Base-by-base conservation (phyloP, 305 asterid genomes). In the Caryopteris hybrid region DNA sequence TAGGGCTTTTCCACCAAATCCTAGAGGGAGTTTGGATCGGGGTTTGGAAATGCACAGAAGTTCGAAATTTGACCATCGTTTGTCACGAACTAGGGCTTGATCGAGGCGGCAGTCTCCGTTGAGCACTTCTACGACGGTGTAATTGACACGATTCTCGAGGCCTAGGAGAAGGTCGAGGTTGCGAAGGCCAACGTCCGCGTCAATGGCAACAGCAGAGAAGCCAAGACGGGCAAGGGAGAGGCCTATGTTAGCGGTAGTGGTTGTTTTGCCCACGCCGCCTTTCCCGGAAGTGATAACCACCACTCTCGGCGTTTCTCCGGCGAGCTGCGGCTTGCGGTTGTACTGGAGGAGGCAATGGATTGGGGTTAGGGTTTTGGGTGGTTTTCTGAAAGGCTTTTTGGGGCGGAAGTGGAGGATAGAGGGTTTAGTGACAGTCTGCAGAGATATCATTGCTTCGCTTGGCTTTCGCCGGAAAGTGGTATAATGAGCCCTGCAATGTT, bases 61-160 rank as follows among this genome's bases (percentile, higher is more conserved):
- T 69, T 93, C 96, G 73, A 93, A 93, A 68, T 88, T 90, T 12
- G 96, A 87, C 97, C 96, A 93, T 5, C 97, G 89, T 50, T 93
- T 93, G 76, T 93, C 99, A 6, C 97, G 85, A 6, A 90, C 96
- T 4, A 93, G 83, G 42, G 99, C 97, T 58, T 93, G 99, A 74
- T 93, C 99, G 71, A 93, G 96, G 48, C 96, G 90, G 83, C 99
- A 93, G 56, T 93, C 99, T 17, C 99, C 97, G 63, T 90, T 93
- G 42, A 93, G 88, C 20, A 93, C 95, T 75, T 93, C 97, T 29
- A 93, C 87, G 22, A 93, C 97, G n/a, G 97, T 90, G 87, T 93
- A 93, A 53, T 93, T 93, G 38, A 93, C 97, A 39, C 99, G 96
- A 61, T 93, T 93, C 48, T 93, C 97, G 33, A 93, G 92, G 12